Conservation (phyloP, 345 rosid species). For the Draba incana region DNA sequence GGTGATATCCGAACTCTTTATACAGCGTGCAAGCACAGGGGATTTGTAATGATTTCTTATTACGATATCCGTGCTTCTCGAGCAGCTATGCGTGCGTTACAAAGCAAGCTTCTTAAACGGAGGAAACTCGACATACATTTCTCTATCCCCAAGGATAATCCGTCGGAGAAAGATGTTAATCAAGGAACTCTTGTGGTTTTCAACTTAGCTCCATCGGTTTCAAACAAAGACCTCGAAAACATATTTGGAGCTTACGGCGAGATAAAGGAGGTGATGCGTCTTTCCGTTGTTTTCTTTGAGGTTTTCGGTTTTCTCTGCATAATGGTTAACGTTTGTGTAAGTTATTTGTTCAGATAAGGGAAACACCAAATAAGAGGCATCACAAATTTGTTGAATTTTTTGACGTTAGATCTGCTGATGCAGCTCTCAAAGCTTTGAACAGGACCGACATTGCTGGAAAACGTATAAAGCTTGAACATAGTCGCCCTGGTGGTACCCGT, state of each 20-base stretch:
- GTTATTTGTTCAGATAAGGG: conserved; percentile 63
- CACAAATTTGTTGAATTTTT: conserved; percentile 83
- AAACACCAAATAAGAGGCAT: conserved; percentile 84
- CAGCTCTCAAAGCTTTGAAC: conserved; percentile 73
- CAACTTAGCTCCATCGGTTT: conserved; percentile 78
- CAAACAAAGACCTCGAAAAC: conserved; percentile 68
- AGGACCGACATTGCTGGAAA: conserved; percentile 80
- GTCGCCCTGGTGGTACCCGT: conserved; percentile 90
- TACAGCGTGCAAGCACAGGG: conserved; percentile 80
- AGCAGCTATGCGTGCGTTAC: conserved; percentile 75
- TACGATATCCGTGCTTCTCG: conserved; percentile 82
- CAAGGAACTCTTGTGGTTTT: conserved; percentile 83
- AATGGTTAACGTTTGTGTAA: conserved; percentile 38
- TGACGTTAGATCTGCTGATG: conserved; percentile 82
- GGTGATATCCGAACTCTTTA: conserved; percentile 76
- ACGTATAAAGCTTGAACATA: conserved; percentile 84
- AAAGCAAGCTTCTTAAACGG: conserved; percentile 64
- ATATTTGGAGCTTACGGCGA: conserved; percentile 76
- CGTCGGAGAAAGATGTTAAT: conserved; percentile 78
- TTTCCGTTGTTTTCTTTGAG: neutral
- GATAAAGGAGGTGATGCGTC: conserved; percentile 69
- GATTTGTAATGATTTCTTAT: conserved; percentile 83
- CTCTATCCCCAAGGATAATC: conserved; percentile 89
- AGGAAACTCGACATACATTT: conserved; percentile 86
- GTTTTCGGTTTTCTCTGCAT: conserved; percentile 9